Base-by-base conservation (phyloP, 2,329 filamentous ascomycete species). In the Parastagonospora avenae region DNA sequence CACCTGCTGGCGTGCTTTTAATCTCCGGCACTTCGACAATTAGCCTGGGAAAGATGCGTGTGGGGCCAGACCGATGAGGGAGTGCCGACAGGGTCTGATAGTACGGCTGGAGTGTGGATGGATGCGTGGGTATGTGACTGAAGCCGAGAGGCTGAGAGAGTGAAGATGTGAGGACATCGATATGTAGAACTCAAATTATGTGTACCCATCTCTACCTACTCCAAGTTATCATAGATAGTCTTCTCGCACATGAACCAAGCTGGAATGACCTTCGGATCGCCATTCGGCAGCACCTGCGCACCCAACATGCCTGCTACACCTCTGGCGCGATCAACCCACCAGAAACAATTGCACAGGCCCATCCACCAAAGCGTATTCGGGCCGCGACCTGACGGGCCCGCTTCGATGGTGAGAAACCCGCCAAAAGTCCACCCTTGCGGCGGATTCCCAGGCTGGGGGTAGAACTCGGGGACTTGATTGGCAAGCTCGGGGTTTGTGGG, bases 371-470 rank as follows among this genome's bases (percentile, higher is more conserved):
- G 80, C 0, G 83, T 85, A 2, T 76, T 73, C 2, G 57, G 68
- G 0, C 81, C 81, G 8, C 84, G 75, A 0, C 85, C 84, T 2
- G 84, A 83, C 1, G 67, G 58, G 0, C 77, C 78, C 0, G 78
- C 77, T 15, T 59, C 63, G 15, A 72, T 62, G 1, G 70, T 82
- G 10, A 85, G 67, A 77, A 86, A 82, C 42, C 85, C 84, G 0
- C 77, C 80, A 29, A 89, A 71, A 0, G 85, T 85, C 85, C 85
- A 89, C 9, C 87, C 87, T 62, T 88, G 85, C 0, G 85, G 81
- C 19, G 77, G 78, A 52, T 80, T 73, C 15, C 75, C 74, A 31
- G 64, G 59, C 49, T 77, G 72, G 0, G 76, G 75, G 54, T 76
- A 86, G 10, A 87, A 46, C 28, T 85, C 81, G 0, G 76, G 71